Evolutionary conservation across 2,329 filamentous ascomycete species (phyloP).

Genomic region (Aspergillus glaucus): DNA sequence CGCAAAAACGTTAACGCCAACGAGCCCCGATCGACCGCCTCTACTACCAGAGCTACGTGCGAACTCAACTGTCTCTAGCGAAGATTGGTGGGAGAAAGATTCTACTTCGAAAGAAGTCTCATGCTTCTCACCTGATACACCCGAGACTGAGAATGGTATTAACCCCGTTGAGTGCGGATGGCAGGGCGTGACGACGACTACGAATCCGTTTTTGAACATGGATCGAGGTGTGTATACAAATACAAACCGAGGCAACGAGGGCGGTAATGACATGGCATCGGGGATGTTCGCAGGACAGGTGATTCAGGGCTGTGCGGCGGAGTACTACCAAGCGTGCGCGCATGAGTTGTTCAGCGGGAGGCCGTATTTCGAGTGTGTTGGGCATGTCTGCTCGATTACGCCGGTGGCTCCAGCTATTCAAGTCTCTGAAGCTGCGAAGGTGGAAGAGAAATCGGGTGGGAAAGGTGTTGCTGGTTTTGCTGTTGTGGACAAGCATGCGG

Average conservation of each 20-base stretch:
- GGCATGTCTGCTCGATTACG: constrained; percentile 38
- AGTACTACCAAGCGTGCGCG: constrained; percentile 41
- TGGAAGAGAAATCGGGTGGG: no score
- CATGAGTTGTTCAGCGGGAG: constrained; percentile 37
- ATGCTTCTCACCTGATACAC: constrained; percentile 25
- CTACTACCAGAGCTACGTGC: constrained; percentile 15
- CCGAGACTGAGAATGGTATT: constrained; percentile 14
- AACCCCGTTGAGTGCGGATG: constrained; percentile 11
- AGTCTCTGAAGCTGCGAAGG: no score
- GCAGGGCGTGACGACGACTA: constrained; percentile 8
- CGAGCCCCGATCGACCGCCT: constrained; percentile 18
- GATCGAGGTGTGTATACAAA: constrained; percentile 1
- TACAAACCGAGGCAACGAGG: not conserved
- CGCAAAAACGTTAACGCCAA: constrained; percentile 20
- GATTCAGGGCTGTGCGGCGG: constrained; percentile 32
- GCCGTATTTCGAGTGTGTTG: constrained; percentile 39
- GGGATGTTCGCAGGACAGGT: constrained; percentile 19
- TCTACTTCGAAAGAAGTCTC: constrained; percentile 13
- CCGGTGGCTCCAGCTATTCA: constrained; percentile 9
- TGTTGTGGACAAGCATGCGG: constrained; percentile 13
- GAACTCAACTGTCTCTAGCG: constrained; percentile 10
- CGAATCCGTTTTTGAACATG: constrained; percentile 13
- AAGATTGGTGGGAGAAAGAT: constrained; percentile 25
- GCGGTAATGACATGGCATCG: constrained; percentile 5
- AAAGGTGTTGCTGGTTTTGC: constrained; percentile 11